phyloP scores from a whole-genome alignment of 345 rosid species.

The Eucalyptus sp. region DNA sequence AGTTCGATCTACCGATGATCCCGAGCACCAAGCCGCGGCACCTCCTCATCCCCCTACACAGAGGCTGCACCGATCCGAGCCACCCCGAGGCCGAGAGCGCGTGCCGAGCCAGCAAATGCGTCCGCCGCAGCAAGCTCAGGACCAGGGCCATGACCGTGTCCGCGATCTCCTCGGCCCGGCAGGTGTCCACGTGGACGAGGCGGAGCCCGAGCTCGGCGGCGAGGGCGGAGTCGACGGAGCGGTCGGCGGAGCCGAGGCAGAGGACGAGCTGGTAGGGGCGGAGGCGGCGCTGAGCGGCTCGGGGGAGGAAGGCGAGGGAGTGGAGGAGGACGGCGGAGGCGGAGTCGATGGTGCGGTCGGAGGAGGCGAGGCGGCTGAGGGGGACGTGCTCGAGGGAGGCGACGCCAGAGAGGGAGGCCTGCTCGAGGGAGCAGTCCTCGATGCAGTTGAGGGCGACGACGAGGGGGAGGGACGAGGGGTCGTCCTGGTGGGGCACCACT shows the following conservation, averaged over 20 bases:
- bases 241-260: constrained; percentile 94
- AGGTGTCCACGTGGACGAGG: constrained; percentile 81
- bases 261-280: constrained; percentile 91
- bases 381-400: constrained; percentile 88
- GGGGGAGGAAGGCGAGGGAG: constrained; percentile 95
- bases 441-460: constrained; percentile 90
- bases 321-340: constrained; percentile 90
- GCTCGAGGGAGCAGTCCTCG: constrained; percentile 78
- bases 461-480: constrained; percentile 35
- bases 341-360: constrained; percentile 83
- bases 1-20: constrained; percentile 84
- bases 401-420: constrained; percentile 68
- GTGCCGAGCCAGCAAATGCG: constrained; percentile 84
- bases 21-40: constrained; percentile 96
- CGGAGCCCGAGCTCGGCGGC: constrained; percentile 90
- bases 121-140: constrained; percentile 87
- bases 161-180: constrained; percentile 96
- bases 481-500: constrained; percentile 38
- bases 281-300: constrained; percentile 97
- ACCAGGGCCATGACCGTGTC: constrained; percentile 96
- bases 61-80: constrained; percentile 94
- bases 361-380: constrained; percentile 56
- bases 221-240: constrained; percentile 80
- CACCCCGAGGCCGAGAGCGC: constrained; percentile 86
- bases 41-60: constrained; percentile 92